A percentile compares a stretch with the other conserved stretches of the same genome.
Evolutionary conservation across 228 moss, liverwort and hornwort genomes (phyloP).

Genomic region (Sphagnum magellanicum): DNA sequence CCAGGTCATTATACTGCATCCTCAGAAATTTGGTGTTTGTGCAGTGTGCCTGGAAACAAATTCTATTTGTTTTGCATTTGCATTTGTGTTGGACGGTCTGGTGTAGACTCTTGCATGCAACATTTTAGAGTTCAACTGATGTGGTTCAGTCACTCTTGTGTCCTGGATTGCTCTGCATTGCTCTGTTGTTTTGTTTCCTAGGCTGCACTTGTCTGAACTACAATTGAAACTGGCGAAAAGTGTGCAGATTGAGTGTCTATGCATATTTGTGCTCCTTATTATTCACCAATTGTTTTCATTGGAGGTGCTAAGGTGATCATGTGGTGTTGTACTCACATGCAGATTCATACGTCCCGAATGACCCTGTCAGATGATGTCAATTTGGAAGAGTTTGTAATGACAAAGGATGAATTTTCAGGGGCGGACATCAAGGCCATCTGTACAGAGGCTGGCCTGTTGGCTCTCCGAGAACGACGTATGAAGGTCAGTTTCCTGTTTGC

Average conservation of each 20-base stretch:
- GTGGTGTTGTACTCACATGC: not conserved
- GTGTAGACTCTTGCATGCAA: no score
- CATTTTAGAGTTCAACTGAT: no score
- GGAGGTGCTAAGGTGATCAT: no score
- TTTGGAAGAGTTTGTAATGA: constrained; percentile 53
- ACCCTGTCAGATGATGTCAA: constrained; percentile 46
- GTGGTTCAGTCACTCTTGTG: not conserved
- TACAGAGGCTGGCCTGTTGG: constrained; percentile 48
- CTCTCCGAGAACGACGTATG: constrained; percentile 44
- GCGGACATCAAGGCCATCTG: constrained; percentile 56
- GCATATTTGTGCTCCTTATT: no score
- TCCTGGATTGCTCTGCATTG: not conserved
- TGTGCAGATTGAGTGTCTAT: no score
- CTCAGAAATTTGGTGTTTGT: not conserved
- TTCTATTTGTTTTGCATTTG: no score
- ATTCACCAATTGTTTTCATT: no score
- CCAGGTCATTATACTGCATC: constrained; percentile 43
- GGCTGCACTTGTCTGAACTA: not conserved
- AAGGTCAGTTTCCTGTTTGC: constrained; percentile 11
- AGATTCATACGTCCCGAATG: constrained; percentile 54
- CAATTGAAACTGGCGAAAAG: no score
- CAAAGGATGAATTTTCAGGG: constrained; percentile 50
- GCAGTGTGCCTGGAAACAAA: no score
- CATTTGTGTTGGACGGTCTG: no score
- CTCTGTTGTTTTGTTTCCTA: not conserved